Percentiles rank a stretch among this genome's conserved stretches.
These are phyloP conservation scores for Arthromyces matolae DNA, from an alignment of 768 basidiomycete genomes.

Conservation along the genomic window DNA sequence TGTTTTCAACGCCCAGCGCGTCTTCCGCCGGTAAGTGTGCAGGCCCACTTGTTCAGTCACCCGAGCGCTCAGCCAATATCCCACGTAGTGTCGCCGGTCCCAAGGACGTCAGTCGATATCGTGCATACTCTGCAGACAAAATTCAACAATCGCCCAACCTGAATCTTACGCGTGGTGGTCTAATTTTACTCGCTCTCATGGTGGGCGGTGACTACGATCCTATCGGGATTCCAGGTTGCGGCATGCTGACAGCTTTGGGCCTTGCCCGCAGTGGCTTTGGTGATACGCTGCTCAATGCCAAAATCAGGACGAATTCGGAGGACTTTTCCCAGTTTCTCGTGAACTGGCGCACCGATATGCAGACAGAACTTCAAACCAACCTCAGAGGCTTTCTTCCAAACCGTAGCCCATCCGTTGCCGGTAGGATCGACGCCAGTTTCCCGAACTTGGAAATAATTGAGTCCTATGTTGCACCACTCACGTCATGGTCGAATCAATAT, in stretches of 20 bases:
- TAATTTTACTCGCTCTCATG: constrained; percentile 64
- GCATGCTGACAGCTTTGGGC: constrained; percentile 51
- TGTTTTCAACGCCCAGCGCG: constrained; percentile 43
- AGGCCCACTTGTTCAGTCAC: constrained; percentile 43
- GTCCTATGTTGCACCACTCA: constrained; percentile 43
- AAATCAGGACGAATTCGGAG: too few relatives aligned
- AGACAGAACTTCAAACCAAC: constrained; percentile 48
- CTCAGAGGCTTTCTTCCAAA: constrained; percentile 41
- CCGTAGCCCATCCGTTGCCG: too few relatives aligned
- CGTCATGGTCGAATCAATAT: too few relatives aligned
- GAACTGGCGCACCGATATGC: constrained; percentile 46
- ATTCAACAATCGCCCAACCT: too few relatives aligned
- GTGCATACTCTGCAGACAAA: constrained; percentile 20
- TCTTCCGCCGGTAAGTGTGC: constrained; percentile 25
- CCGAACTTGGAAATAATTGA: constrained; percentile 53
- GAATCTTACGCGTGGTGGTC: constrained; percentile 57
- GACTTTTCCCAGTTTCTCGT: constrained; percentile 42
- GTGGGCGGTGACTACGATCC: constrained; percentile 69
- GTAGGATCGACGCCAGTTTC: constrained; percentile 44
- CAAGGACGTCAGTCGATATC: constrained; percentile 20
- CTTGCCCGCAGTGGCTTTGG: constrained; percentile 66
- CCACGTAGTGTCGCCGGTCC: too few relatives aligned
- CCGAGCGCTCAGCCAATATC: too few relatives aligned
- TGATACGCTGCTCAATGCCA: constrained; percentile 45
- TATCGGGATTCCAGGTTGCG: constrained; percentile 42